These are phyloP conservation scores for Grigorovia humatica DNA, from an alignment of 805 yeast genomes.

Conservation along the genomic window DNA sequence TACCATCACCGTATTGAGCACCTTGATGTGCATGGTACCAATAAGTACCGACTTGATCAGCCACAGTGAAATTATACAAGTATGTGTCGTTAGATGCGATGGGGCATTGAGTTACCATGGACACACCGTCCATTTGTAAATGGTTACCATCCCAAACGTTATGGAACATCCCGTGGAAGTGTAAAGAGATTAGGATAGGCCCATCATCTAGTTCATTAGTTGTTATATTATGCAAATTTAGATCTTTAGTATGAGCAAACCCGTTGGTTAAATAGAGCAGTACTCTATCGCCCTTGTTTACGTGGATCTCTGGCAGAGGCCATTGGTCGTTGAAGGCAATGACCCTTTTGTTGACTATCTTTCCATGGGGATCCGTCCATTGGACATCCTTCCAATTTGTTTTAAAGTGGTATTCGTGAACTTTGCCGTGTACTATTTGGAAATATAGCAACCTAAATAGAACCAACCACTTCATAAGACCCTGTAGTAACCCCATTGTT, in stretches of 20 bases:
- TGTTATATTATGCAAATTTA: background rate
- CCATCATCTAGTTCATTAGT: slow-evolving; percentile 11
- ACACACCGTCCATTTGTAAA: slow-evolving; percentile 68
- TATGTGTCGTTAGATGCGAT: slow-evolving; percentile 57
- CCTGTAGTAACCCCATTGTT: too few species aligned
- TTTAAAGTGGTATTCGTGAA: slow-evolving; percentile 48
- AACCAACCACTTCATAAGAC: too few species aligned
- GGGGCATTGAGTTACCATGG: slow-evolving; percentile 72
- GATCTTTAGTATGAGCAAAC: slow-evolving; percentile 28
- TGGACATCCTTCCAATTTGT: slow-evolving; percentile 47
- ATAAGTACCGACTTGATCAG: slow-evolving; percentile 61
- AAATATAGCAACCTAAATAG: background rate
- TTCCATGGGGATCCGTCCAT: slow-evolving; percentile 1
- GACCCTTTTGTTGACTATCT: slow-evolving; percentile 32
- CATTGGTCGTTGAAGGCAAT: slow-evolving; percentile 61
- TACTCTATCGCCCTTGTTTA: slow-evolving; percentile 53
- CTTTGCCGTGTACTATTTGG: background rate
- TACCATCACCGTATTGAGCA: slow-evolving; percentile 69
- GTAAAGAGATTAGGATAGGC: slow-evolving; percentile 44
- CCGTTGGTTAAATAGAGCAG: slow-evolving; percentile 54
- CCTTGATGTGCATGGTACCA: slow-evolving; percentile 82
- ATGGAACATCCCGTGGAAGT: slow-evolving; percentile 73
- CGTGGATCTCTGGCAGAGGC: slow-evolving; percentile 65
- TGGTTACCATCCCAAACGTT: slow-evolving; percentile 37
- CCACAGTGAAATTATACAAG: slow-evolving; percentile 60